phyloP scores from a whole-genome alignment of 2,329 filamentous ascomycete genomes.

The Ilyonectria destructans region DNA sequence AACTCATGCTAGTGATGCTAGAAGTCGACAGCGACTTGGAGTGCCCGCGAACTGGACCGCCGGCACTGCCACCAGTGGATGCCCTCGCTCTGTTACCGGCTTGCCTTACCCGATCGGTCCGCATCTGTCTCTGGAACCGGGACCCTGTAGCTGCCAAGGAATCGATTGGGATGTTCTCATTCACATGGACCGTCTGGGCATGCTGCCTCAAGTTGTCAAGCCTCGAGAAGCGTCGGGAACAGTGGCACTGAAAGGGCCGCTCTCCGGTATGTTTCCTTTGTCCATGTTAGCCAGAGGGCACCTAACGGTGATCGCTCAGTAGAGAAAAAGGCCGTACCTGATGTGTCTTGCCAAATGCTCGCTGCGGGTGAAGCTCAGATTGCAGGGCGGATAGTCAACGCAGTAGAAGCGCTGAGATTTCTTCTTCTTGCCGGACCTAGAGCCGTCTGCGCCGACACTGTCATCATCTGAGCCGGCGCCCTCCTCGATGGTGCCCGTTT shows the following conservation, averaged over 20 bases:
- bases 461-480: conserved; percentile 76
- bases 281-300: conserved; percentile 16
- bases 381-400: conserved; percentile 94
- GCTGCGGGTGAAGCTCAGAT: conserved; percentile 93
- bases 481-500: conserved; percentile 66
- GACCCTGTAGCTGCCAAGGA: conserved; percentile 94
- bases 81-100: conserved; percentile 82
- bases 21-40: conserved; percentile 90
- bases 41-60: conserved; percentile 82
- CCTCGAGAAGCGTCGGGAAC: conserved; percentile 91
- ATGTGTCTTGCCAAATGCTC: conserved; percentile 97
- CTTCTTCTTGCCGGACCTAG: conserved; percentile 91
- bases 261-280: conserved; percentile 93
- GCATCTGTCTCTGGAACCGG: conserved; percentile 91
- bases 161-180: conserved; percentile 95
- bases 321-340: conserved; percentile 67
- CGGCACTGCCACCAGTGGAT: conserved; percentile 82
- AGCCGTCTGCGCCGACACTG: conserved; percentile 74
- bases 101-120: conserved; percentile 87
- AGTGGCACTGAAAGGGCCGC: conserved; percentile 96
- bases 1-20: conserved; percentile 84
- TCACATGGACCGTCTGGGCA: conserved; percentile 97
- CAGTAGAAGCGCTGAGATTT: conserved; percentile 98
- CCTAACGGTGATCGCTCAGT: conserved; percentile 8
- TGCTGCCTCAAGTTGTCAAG: conserved; percentile 97